Evolutionary conservation across 2,329 filamentous ascomycete genomes (phyloP).

Genomic region (Drechmeria coniospora): DNA sequence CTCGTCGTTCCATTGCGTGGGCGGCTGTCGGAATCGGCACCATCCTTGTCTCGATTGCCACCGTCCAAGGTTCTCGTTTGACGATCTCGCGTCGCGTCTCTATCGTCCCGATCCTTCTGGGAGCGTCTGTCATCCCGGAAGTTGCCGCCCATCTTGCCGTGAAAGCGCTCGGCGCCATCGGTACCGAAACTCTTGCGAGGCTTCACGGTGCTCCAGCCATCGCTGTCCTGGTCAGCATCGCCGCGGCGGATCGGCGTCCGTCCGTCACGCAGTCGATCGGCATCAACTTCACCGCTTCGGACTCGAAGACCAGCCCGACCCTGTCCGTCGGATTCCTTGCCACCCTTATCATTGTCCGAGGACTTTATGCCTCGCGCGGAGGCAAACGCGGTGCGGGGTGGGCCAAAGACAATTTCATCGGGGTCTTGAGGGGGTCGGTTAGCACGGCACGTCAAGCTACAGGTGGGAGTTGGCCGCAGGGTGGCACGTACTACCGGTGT

Average conservation of each 20-base stretch:
- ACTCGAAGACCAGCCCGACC: constrained; percentile 44
- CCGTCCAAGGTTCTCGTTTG: constrained; percentile 33
- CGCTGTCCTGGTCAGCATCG: constrained; percentile 42
- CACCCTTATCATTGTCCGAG: constrained; percentile 36
- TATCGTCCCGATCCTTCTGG: constrained; percentile 38
- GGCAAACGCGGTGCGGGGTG: constrained; percentile 68
- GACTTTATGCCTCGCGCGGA: constrained; percentile 48
- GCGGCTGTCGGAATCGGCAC: constrained; percentile 34
- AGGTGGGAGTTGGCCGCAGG: background rate
- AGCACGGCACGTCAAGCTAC: constrained; percentile 1
- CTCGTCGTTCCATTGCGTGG: constrained; percentile 51
- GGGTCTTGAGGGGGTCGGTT: constrained; percentile 29
- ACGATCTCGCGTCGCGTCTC: constrained; percentile 34
- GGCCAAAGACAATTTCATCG: constrained; percentile 76
- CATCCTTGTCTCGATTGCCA: constrained; percentile 32
- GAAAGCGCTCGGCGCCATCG: constrained; percentile 57
- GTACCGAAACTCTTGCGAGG: constrained; percentile 59
- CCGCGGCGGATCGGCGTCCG: constrained; percentile 36
- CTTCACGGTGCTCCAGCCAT: constrained; percentile 62
- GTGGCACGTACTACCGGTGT: constrained; percentile 35
- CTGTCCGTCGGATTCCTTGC: constrained; percentile 33
- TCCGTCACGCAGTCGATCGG: constrained; percentile 33
- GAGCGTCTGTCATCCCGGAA: constrained; percentile 27
- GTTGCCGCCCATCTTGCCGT: constrained; percentile 45
- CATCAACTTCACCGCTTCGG: constrained; percentile 34